Evolutionary conservation across 1,284 basidiomycete genomes (phyloP), one percentile per base, ranked within the genome.

Genomic region (Ustilago loliicola): DNA sequence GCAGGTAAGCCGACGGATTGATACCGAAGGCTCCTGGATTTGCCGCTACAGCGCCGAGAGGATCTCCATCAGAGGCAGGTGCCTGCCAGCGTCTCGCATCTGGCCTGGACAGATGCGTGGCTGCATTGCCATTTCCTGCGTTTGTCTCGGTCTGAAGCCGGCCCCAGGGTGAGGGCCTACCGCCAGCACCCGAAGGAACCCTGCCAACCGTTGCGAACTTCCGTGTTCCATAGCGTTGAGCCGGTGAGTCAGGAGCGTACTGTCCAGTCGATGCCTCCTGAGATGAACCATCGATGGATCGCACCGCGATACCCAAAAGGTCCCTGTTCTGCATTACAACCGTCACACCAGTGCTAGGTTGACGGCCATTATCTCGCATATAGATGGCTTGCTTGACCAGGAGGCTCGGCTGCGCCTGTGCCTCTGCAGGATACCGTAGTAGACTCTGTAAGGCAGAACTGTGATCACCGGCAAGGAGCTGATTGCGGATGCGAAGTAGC

Each of bases 401-500:
- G 19, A 81, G 57, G 15, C 38, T 45, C 7, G 72, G 68, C 21
- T 65, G 64, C 1, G 34, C 56, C 38, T 66, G 74, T 8, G 74
- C 61, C 30, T 62, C 65, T 6, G 59, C 30, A 15, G 80, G 76
- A 30, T 78, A 80, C 40, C 80, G 75, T 47, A 86, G 69, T 11
- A 86, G 56, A 13, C 66, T 51, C 52, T 77, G 79, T 32, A 85
- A 65, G 9, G 80, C 80, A 1, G 53, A 72, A 29, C 60, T 67
- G 47, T 84, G 82, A 51, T 83, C 83, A 4, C 68, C 77, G 0
- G 53, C 65, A 19, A 86, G 70, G 5, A 86, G 72, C 54, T 69
- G 60, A 32, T 78, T 76, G 30, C 85, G 81, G 13, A 85, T 74
- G 8, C 83, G 77, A 6, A 86, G 63, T 2, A 86, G 69, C 73